phyloP scores from a whole-genome alignment of 1,284 basidiomycete species.

The Mycosarcoma maydis region DNA sequence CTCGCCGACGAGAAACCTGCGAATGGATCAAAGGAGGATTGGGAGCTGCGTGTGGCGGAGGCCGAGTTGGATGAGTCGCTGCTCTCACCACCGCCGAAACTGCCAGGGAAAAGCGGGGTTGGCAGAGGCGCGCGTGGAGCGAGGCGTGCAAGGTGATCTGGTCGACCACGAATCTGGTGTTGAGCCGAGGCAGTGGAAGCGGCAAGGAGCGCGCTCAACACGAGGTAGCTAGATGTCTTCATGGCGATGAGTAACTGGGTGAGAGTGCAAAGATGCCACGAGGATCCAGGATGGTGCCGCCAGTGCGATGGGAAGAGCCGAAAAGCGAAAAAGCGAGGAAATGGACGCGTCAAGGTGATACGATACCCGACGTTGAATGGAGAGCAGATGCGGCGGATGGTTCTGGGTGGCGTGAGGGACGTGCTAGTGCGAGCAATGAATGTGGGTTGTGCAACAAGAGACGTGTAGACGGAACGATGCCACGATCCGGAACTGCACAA shows the following conservation, averaged over 20 bases:
- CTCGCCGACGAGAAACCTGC: slow-evolving; percentile 6
- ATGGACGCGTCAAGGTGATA: no score
- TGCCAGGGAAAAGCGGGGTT: not conserved
- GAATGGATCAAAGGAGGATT: slow-evolving; percentile 17
- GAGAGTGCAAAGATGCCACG: no score
- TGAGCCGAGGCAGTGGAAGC: slow-evolving; percentile 24
- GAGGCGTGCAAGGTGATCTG: slow-evolving; percentile 20
- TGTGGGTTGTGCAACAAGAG: slow-evolving; percentile 1
- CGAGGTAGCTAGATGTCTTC: slow-evolving; percentile 25
- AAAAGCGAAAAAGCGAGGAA: no score
- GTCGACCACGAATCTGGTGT: slow-evolving; percentile 13
- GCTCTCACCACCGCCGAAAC: not conserved
- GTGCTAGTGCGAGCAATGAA: slow-evolving; percentile 9
- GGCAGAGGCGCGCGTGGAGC: slow-evolving; percentile 13
- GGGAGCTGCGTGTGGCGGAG: slow-evolving; percentile 7
- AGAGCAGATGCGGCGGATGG: not conserved
- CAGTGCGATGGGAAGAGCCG: no score
- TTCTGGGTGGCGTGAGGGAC: not conserved
- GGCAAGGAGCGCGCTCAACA: slow-evolving; percentile 29
- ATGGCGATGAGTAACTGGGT: no score
- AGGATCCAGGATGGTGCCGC: no score
- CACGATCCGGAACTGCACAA: not conserved
- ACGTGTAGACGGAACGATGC: not conserved
- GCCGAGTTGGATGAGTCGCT: slow-evolving; percentile 4
- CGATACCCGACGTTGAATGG: no score